A percentile compares a stretch with the other conserved stretches of the same genome.
phyloP scores from a whole-genome alignment of 2,329 filamentous ascomycete genomes.

The Exophiala dermatitidis region DNA sequence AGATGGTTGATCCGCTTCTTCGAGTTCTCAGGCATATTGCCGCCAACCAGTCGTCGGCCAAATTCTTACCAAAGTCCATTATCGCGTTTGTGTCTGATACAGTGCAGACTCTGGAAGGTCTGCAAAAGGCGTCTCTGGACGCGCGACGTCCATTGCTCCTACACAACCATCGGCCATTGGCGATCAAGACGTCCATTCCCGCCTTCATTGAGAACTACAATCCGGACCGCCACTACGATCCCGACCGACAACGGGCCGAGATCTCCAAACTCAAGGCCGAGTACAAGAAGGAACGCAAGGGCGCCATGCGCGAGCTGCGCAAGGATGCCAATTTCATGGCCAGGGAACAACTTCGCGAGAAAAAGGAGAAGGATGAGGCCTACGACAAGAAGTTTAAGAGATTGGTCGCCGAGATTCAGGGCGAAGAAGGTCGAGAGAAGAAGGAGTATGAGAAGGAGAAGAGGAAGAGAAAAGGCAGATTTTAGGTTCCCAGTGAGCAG shows the following conservation, averaged over 20 bases:
- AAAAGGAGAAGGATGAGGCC: slow-evolving; percentile 85
- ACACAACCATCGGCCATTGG: slow-evolving; percentile 79
- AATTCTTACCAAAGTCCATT: slow-evolving; percentile 45
- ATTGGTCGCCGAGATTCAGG: slow-evolving; percentile 89
- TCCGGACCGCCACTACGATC: slow-evolving; percentile 94
- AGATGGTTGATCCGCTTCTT: slow-evolving; percentile 65
- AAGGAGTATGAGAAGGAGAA: slow-evolving; percentile 89
- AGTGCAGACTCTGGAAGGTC: slow-evolving; percentile 34
- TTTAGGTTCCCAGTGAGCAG: slow-evolving; percentile 32
- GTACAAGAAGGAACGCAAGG: slow-evolving; percentile 93
- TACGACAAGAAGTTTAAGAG: slow-evolving; percentile 96
- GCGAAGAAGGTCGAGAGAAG: slow-evolving; percentile 76
- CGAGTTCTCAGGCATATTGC: slow-evolving; percentile 54
- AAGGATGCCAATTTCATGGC: slow-evolving; percentile 95
- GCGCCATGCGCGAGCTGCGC: slow-evolving; percentile 82
- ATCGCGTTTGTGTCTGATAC: slow-evolving; percentile 35
- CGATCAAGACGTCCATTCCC: slow-evolving; percentile 80
- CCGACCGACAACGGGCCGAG: slow-evolving; percentile 81
- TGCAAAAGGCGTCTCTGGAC: slow-evolving; percentile 53
- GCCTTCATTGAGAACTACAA: slow-evolving; percentile 96
- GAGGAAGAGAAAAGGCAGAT: slow-evolving; percentile 60
- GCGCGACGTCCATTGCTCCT: slow-evolving; percentile 73
- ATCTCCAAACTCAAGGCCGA: slow-evolving; percentile 76
- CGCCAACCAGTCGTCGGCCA: slow-evolving; percentile 26
- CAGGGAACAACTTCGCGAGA: slow-evolving; percentile 78